Conservation (phyloP, 202 grass and related monocot genomes). For the Carex arenaria region DNA sequence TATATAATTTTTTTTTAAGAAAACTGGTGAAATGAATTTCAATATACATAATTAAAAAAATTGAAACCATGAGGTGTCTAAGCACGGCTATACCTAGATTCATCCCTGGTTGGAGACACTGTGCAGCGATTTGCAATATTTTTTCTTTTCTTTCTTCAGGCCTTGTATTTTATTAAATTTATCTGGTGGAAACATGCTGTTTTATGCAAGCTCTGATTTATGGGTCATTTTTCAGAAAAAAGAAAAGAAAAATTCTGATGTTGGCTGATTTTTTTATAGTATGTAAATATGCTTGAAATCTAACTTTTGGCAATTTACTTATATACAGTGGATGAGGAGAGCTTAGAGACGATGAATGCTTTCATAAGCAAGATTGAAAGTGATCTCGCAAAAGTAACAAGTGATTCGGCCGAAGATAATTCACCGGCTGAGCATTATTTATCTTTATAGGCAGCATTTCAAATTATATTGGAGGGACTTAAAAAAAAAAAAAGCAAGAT, state of each 20-base stretch:
- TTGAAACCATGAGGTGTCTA: too few species aligned
- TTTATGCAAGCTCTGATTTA: background rate
- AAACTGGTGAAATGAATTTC: too few species aligned
- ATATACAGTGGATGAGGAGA: slow-evolving; percentile 52
- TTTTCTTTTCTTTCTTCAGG: background rate
- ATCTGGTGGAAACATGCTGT: background rate
- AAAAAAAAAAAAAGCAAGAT: background rate
- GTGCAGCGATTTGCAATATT: background rate
- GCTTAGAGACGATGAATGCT: slow-evolving; percentile 44
- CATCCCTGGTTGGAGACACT: too few species aligned
- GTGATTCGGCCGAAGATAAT: slow-evolving; percentile 23
- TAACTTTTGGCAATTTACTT: slow-evolving; percentile 2
- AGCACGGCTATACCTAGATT: too few species aligned
- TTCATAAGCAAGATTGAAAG: slow-evolving; percentile 74
- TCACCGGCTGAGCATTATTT: slow-evolving; percentile 25
- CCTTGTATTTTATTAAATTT: background rate
- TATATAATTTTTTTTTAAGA: too few species aligned
- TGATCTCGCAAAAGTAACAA: slow-evolving; percentile 50
- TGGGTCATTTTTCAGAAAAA: background rate
- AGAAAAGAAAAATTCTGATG: background rate
- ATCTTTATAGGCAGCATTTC: slow-evolving; percentile 8
- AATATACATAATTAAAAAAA: too few species aligned
- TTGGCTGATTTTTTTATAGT: background rate
- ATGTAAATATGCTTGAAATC: background rate
- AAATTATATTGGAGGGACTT: background rate